phyloP scores from a whole-genome alignment of 2,329 filamentous ascomycete species.

The Myriosclerotinia curreyana region DNA sequence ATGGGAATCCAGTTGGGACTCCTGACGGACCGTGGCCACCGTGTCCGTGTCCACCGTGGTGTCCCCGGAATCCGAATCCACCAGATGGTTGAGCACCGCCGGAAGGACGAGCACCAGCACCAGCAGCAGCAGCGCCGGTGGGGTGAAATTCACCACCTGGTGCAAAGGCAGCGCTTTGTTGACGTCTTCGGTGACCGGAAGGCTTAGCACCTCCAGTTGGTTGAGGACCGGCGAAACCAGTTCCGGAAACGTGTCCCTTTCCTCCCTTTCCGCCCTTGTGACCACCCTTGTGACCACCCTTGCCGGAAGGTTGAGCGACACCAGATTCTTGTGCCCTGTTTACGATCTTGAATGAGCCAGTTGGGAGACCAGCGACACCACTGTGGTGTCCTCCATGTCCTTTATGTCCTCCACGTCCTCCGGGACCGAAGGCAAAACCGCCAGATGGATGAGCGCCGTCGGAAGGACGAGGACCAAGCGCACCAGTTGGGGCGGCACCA shows the following conservation, averaged over 20 bases:
- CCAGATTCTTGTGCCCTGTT: slow-evolving; percentile 7
- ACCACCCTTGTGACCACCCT: not conserved
- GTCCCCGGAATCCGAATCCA: not conserved
- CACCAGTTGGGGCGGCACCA: slow-evolving; percentile 2
- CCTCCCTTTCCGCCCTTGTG: not conserved
- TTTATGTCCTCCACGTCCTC: slow-evolving; percentile 3
- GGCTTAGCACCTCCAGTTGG: not conserved
- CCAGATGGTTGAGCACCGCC: not conserved
- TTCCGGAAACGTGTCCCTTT: not conserved
- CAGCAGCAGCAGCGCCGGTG: not conserved
- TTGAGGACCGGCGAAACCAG: not conserved
- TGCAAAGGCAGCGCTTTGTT: not conserved
- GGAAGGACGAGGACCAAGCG: not conserved
- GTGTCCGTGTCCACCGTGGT: too few species aligned
- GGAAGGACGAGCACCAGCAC: not conserved
- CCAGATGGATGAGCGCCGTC: not conserved
- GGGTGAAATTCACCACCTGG: not conserved
- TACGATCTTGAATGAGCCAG: not conserved
- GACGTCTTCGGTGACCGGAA: slow-evolving; percentile 17
- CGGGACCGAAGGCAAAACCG: not conserved
- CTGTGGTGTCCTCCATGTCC: too few species aligned
- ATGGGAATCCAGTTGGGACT: not conserved
- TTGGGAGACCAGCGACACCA: not conserved
- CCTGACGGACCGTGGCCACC: too few species aligned
- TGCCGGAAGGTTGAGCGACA: not conserved